A percentile compares a stretch with the other conserved stretches of the same genome.
Evolutionary conservation across 106 monocot genomes (phyloP).

Genomic region (Vanilla planifolia): DNA sequence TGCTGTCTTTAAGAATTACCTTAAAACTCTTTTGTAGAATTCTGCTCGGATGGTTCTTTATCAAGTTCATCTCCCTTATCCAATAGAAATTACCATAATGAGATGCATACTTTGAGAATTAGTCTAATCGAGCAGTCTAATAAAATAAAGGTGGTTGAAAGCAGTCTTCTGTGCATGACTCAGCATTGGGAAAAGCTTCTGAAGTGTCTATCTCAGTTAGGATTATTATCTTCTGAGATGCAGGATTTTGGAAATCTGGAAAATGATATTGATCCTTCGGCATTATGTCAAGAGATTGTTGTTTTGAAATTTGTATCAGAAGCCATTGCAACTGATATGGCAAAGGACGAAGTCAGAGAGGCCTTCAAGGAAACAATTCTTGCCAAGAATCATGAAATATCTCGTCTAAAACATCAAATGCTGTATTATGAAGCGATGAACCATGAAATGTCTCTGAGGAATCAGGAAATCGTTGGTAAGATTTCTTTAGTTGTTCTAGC

Average conservation of each 20-base stretch:
- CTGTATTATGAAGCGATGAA: constrained; percentile 58
- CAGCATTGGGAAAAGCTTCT: constrained; percentile 19
- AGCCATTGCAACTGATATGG: constrained; percentile 26
- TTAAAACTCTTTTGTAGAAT: constrained; percentile 35
- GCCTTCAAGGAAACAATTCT: constrained; percentile 20
- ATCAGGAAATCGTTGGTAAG: constrained; percentile 51
- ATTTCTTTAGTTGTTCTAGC: neutral
- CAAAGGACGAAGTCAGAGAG: constrained; percentile 33
- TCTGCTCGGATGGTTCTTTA: constrained; percentile 40
- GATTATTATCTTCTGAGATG: constrained; percentile 5
- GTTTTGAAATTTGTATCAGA: constrained; percentile 29
- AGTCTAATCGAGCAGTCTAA: constrained; percentile 25
- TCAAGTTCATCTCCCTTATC: constrained; percentile 23
- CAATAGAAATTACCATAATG: constrained; percentile 18
- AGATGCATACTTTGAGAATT: constrained; percentile 24
- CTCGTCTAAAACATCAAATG: constrained; percentile 34
- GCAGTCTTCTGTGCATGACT: constrained; percentile 18
- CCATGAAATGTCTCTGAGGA: constrained; percentile 63
- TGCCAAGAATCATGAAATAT: constrained; percentile 43
- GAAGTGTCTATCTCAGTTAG: constrained; percentile 14
- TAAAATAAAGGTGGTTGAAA: constrained; percentile 21
- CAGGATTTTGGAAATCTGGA: constrained; percentile 5
- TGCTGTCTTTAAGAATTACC: neutral
- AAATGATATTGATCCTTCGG: constrained; percentile 20
- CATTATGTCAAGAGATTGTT: constrained; percentile 24